phyloP scores from a whole-genome alignment of 192 early-diverging fungal genomes.

The Backusella tarrabulga region DNA sequence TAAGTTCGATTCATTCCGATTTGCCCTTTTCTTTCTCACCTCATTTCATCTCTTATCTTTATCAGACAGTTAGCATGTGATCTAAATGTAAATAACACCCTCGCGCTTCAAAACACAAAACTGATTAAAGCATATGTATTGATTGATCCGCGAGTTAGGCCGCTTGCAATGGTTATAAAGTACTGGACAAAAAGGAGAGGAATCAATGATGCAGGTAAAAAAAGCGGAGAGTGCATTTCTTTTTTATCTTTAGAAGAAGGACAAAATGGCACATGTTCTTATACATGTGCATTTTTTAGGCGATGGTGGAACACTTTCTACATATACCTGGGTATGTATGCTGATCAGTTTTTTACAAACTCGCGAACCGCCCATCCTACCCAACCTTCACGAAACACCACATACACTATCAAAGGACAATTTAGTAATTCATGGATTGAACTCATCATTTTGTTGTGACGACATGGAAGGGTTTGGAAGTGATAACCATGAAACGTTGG shows the following conservation, averaged over 20 bases:
- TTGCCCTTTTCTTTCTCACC: neutral
- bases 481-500: slow-evolving; percentile 74
- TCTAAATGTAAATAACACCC: slow-evolving; percentile 90
- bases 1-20: neutral
- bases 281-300: slow-evolving; percentile 43
- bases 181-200: slow-evolving; percentile 84
- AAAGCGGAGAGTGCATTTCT: neutral
- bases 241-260: no score
- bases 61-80: slow-evolving; percentile 80
- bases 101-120: slow-evolving; percentile 85
- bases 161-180: slow-evolving; percentile 88
- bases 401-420: slow-evolving; percentile 57
- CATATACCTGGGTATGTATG: slow-evolving; percentile 96
- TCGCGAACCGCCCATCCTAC: slow-evolving; percentile 86
- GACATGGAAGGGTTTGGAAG: slow-evolving; percentile 60
- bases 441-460: slow-evolving; percentile 54
- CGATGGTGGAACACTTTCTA: slow-evolving; percentile 89
- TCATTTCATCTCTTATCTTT: neutral
- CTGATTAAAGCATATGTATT: slow-evolving; percentile 89
- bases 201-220: slow-evolving; percentile 82
- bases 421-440: slow-evolving; percentile 26
- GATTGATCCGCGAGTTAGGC: slow-evolving; percentile 81
- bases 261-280: neutral
- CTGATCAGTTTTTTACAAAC: slow-evolving; percentile 90
- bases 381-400: slow-evolving; percentile 67